Conservation (phyloP, 2,329 filamentous ascomycete species). For the Ceratocystis colombiana region DNA sequence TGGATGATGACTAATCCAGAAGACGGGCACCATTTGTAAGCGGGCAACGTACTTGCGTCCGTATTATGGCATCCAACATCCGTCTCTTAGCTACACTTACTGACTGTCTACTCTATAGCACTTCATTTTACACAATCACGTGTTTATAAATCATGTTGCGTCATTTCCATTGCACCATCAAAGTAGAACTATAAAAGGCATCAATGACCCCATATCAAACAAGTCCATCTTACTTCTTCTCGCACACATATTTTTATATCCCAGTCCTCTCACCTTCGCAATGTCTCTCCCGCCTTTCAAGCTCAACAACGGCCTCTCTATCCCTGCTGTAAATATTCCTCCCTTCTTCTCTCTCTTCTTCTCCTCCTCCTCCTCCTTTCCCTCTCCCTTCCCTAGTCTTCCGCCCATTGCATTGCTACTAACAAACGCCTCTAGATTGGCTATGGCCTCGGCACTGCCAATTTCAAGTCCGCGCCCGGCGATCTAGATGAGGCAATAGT, state of each 20-base stretch:
- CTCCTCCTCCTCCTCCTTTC: too few species aligned
- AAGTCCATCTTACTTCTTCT: neutral
- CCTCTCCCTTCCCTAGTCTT: neutral
- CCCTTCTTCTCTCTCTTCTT: too few species aligned
- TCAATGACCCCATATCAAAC: neutral
- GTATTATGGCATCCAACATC: too few species aligned
- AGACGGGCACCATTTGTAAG: neutral
- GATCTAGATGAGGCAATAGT: conserved; percentile 45
- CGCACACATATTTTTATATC: neutral
- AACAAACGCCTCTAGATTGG: conserved; percentile 43
- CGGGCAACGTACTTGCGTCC: neutral
- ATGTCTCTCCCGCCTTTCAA: conserved; percentile 39
- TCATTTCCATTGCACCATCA: neutral
- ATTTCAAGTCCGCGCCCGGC: conserved; percentile 44
- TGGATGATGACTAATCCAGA: neutral
- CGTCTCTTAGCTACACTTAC: too few species aligned
- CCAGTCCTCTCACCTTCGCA: neutral
- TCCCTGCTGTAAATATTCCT: conserved; percentile 51
- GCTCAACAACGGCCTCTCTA: conserved; percentile 62
- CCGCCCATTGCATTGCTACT: neutral
- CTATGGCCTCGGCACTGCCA: conserved; percentile 63
- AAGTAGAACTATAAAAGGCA: too few species aligned
- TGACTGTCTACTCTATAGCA: too few species aligned
- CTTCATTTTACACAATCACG: neutral
- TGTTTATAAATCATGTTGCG: neutral